These are phyloP conservation scores for Magnaporthales sp. DNA, from an alignment of 2,329 filamentous ascomycete genomes.

Conservation along the genomic window DNA sequence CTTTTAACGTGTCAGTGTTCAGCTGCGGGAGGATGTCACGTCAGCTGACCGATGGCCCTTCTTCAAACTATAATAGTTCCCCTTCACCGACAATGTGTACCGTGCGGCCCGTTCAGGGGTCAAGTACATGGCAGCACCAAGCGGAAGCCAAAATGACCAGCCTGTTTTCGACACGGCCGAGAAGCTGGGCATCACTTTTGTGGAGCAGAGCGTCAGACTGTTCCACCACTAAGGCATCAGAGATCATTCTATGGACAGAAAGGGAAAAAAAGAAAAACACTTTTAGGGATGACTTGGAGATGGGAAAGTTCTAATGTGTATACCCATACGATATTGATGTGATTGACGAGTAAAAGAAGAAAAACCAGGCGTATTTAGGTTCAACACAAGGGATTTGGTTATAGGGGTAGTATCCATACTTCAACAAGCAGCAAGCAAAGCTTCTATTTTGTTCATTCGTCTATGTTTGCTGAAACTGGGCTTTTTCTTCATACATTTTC, in stretches of 20 bases:
- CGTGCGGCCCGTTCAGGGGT: conserved; percentile 78
- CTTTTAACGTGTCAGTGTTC: not conserved
- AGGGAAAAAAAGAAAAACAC: not conserved
- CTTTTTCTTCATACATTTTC: not conserved
- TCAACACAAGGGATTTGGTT: not conserved
- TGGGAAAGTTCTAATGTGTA: not conserved
- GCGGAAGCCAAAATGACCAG: conserved; percentile 78
- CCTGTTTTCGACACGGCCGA: conserved; percentile 83
- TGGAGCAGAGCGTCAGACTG: conserved; percentile 86
- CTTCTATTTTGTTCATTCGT: not conserved
- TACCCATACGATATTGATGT: not conserved
- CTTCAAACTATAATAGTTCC: conserved; percentile 55
- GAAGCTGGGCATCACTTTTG: conserved; percentile 85
- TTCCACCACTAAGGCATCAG: conserved; percentile 75
- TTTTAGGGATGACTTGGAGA: not conserved
- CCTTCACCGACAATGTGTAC: conserved; percentile 97
- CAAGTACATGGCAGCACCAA: conserved; percentile 93
- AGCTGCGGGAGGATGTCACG: not conserved
- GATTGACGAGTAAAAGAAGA: not conserved
- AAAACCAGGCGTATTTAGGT: not conserved
- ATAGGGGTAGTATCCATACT: not conserved
- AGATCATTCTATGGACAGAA: no score
- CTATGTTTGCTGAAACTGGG: not conserved
- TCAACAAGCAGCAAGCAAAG: not conserved
- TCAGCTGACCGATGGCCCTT: conserved; percentile 5